phyloP scores from a whole-genome alignment of 75 land plant genomes.

The Cunninghamia lanceolata region DNA sequence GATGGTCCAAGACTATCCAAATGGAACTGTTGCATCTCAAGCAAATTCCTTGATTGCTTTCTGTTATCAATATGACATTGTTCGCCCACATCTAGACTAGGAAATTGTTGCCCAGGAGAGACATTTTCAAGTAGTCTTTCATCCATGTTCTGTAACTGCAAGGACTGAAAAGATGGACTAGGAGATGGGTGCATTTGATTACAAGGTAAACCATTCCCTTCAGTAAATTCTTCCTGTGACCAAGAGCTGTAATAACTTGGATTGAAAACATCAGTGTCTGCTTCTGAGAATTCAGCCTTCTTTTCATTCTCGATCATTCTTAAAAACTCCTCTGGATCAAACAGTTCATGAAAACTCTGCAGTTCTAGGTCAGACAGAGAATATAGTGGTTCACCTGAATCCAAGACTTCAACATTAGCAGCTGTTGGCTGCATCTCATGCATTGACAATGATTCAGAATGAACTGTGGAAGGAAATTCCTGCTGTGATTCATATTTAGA shows the following conservation, averaged over 20 bases:
- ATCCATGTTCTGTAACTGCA: conserved; percentile 5
- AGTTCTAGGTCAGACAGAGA: neutral
- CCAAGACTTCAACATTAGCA: neutral
- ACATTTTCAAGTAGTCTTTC: neutral
- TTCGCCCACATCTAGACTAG: neutral
- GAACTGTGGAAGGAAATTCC: neutral
- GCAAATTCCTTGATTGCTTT: neutral
- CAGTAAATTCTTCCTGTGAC: neutral
- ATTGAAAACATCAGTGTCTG: neutral
- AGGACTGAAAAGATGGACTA: neutral
- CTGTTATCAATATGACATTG: neutral
- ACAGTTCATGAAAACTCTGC: neutral
- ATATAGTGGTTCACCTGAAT: neutral
- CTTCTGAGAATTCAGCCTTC: neutral
- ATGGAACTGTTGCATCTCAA: neutral
- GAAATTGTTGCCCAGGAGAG: neutral
- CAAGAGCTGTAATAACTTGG: neutral
- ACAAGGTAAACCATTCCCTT: neutral
- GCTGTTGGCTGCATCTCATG: neutral
- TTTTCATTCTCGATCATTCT: conserved; percentile 3
- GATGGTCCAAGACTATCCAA: neutral
- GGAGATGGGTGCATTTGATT: neutral
- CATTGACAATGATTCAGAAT: neutral
- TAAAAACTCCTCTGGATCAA: conserved; percentile 9
- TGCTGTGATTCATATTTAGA: neutral